Percentiles rank a stretch among this genome's conserved stretches.
Conservation (phyloP, 2,329 filamentous ascomycete genomes). For the Ascochyta lentis region DNA sequence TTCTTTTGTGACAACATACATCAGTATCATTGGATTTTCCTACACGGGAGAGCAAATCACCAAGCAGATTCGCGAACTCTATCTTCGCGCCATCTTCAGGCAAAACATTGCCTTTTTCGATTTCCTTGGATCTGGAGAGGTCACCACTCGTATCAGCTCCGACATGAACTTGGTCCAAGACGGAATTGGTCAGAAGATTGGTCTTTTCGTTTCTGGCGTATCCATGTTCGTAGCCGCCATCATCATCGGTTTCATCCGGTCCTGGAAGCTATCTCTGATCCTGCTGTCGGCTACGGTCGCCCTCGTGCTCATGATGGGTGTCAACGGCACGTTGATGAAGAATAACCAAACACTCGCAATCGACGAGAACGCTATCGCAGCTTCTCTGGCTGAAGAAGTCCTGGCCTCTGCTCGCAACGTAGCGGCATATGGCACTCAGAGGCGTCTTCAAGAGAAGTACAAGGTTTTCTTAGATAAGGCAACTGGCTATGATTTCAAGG, state of each 20-base stretch:
- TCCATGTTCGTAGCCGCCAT: slow-evolving; percentile 80
- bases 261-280: slow-evolving; percentile 92
- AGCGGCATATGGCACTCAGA: slow-evolving; percentile 90
- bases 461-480: slow-evolving; percentile 75
- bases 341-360: slow-evolving; percentile 77
- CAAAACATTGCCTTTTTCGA: slow-evolving; percentile 63
- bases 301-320: slow-evolving; percentile 78
- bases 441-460: slow-evolving; percentile 87
- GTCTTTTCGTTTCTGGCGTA: slow-evolving; percentile 42
- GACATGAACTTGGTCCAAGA: slow-evolving; percentile 96
- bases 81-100: slow-evolving; percentile 66
- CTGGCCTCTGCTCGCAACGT: slow-evolving; percentile 92
- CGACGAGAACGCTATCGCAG: slow-evolving; percentile 80
- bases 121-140: slow-evolving; percentile 90
- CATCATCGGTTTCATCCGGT: slow-evolving; percentile 88
- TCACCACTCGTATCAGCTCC: slow-evolving; percentile 93
- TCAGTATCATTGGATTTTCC: slow-evolving; percentile 87
- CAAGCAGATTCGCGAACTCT: slow-evolving; percentile 58
- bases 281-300: slow-evolving; percentile 80
- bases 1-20: slow-evolving; percentile 69
- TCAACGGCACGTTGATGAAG: slow-evolving; percentile 75
- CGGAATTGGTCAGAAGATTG: slow-evolving; percentile 66
- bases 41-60: slow-evolving; percentile 62
- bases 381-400: slow-evolving; percentile 91
- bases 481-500: slow-evolving; percentile 76